Base-by-base conservation (phyloP, 2,329 filamentous ascomycete species). In the Pseudocercospora ulei region DNA sequence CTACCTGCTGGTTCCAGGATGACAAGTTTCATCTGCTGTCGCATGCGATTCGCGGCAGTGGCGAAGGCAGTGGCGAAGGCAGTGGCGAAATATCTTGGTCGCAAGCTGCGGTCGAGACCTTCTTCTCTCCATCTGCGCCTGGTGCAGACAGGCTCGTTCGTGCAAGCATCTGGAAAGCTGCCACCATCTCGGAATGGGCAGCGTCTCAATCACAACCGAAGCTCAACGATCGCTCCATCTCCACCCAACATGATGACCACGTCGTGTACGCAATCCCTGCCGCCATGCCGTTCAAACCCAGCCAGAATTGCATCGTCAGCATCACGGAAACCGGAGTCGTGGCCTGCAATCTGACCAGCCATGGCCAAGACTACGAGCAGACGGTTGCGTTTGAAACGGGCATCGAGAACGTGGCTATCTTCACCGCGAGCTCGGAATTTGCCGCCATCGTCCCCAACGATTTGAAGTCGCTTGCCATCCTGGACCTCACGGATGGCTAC, bases 81-180 rank as follows among this genome's bases (percentile, higher is more conserved):
- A 80, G 90, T 55, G 88, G 88, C 6, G 75, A 76, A 41, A 78
- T 98, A 46, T 79, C 84, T 37, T 82, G 87, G 62, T 84, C 86
- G 56, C 76, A 86, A 49, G 79, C 78, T 29, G 76, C 79, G 48
- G 71, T 94, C 16, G 82, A 87, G 41, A 73, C 81, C 36, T 67
- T 96, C 8, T 80, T 98, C 48, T 85, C 92, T 53, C 79, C 82
- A 2, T 53, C 56, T 9, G 44, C 47, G 1, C 14, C 47, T 17
- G 52, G 52, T 5, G 23, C 23, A 3, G 49, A 56, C 6, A 40
- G 55, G 6, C 33, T 57, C 7, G 17, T 26, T 7, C 20, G 30
- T 8, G 17, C 22, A 4, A 30, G 27, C 29, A 30, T 20, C 3
- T 45, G 43, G 43, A 24, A 23, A 28, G 30, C 35, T 13, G 35